Conservation (phyloP, 2,329 filamentous ascomycete species). For the Furcasterigmium sp. region DNA sequence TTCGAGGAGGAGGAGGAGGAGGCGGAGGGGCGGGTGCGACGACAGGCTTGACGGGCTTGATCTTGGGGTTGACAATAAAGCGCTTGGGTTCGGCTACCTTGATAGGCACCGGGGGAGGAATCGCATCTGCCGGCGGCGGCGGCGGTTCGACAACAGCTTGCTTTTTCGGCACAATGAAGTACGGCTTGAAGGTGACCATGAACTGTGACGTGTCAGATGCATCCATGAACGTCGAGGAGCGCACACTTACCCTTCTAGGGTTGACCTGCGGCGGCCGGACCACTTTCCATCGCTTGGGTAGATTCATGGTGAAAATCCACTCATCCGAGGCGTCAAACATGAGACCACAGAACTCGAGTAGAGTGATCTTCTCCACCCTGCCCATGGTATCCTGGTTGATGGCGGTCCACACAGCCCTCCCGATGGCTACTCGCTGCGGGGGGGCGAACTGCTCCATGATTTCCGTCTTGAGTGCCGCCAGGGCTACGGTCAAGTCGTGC, state of each 20-base stretch:
- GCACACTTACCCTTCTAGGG: conserved; percentile 26
- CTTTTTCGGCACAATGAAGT: conserved; percentile 15
- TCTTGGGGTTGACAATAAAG: conserved; percentile 19
- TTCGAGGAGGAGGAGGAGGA: conserved; percentile 4
- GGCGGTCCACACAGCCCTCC: conserved; percentile 36
- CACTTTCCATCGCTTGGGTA: conserved; percentile 35
- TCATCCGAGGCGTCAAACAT: conserved; percentile 40
- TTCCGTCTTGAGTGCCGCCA: conserved; percentile 35
- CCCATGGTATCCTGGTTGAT: conserved; percentile 32
- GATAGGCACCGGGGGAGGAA: not conserved
- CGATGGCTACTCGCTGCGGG: conserved; percentile 30
- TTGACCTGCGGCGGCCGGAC: conserved; percentile 27
- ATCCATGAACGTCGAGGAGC: not conserved
- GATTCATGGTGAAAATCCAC: conserved; percentile 34
- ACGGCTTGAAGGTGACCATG: conserved; percentile 31
- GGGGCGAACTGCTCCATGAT: conserved; percentile 37
- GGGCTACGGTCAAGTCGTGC: conserved; percentile 55
- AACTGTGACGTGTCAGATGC: conserved; percentile 20
- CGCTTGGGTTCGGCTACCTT: conserved; percentile 18
- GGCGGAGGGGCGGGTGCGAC: conserved; percentile 3
- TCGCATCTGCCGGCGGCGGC: conserved; percentile 8
- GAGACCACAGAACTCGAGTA: conserved; percentile 38
- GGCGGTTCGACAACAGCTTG: conserved; percentile 6
- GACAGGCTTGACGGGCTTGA: conserved; percentile 28
- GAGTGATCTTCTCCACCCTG: conserved; percentile 33